Evolutionary conservation across 73 alveolate genomes (phyloP).

Genomic region (Halteria grandinella): DNA sequence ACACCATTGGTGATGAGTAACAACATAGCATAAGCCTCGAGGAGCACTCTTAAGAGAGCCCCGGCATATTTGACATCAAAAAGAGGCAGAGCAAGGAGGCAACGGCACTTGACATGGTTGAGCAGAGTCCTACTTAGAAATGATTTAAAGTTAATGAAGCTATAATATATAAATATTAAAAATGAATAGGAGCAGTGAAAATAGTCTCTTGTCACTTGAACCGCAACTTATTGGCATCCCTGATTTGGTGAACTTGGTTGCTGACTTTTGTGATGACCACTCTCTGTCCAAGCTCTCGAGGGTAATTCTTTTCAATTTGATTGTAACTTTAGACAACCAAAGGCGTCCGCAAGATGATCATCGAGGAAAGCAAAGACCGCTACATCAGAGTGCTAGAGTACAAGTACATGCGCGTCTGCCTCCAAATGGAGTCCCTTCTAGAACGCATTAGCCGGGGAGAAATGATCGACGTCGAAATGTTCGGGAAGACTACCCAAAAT

Average conservation of each 20-base stretch:
- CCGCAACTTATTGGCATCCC: slow-evolving; percentile 26
- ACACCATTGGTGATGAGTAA: too few species aligned
- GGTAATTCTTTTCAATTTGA: neutral
- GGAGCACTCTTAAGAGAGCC: too few species aligned
- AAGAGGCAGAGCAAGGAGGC: too few species aligned
- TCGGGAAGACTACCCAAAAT: neutral
- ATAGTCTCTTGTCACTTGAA: too few species aligned
- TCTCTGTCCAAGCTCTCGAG: slow-evolving; percentile 24
- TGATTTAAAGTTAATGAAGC: too few species aligned
- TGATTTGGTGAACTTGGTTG: slow-evolving; percentile 8
- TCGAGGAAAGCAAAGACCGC: slow-evolving; percentile 32
- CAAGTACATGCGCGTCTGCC: slow-evolving; percentile 9
- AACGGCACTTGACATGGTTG: too few species aligned
- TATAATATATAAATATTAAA: too few species aligned
- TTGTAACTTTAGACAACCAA: neutral
- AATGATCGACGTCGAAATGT: neutral
- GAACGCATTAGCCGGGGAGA: neutral
- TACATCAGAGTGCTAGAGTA: slow-evolving; percentile 22
- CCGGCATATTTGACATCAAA: too few species aligned
- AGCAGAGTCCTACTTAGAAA: too few species aligned
- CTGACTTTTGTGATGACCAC: slow-evolving; percentile 37
- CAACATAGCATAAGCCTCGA: too few species aligned
- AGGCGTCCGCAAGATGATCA: slow-evolving; percentile 19
- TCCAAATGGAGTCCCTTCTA: slow-evolving; percentile 5
- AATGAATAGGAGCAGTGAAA: too few species aligned